Base-by-base conservation (phyloP, 257 asterid genomes). In the Solanum piurae region DNA sequence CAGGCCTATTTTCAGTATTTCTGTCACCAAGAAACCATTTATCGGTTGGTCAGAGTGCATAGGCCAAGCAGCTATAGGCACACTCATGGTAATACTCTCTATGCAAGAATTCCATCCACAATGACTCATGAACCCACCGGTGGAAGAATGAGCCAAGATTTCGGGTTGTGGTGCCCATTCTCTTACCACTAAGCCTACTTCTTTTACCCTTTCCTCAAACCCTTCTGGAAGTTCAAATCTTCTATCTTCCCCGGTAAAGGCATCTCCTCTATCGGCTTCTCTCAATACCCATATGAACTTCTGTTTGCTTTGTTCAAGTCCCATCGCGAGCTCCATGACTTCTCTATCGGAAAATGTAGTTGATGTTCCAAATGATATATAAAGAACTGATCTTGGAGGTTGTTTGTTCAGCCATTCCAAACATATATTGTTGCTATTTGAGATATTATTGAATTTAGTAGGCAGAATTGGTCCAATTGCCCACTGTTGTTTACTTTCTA, bases 401-500 rank as follows among this genome's bases (percentile, higher is more conserved):
- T 90, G 92, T 3, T 69, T 69, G 79, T 92, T 92, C 0, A 93
- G 92, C 95, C 95, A 93, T 25, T 83, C 86, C 18, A 95, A 31
- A 89, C 97, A 94, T 38, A 71, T 87, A 14, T 92, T 1, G 7
- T 42, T 40, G 4, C 4, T 72, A 9, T 31, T 83, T 7, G 91
- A 86, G 72, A 4, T 1, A 7, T 5, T 36, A 49, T 2, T 1
- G 0, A 38, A 0, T 75, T 75, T 75, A 5, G 93, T 89, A 0
- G 96, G 96, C 31, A 93, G 92, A 87, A 95, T 91, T 2, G 98
- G 98, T 8, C 98, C 98, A 44, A 95, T 89, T 5, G 96, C 98
- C 95, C 95, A 94, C 34, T 92, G 93, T 21, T 76, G 91, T 84
- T 88, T 90, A 7, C 86, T 87, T 18, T 85, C 89, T 5, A 89